phyloP scores from a whole-genome alignment of 2,329 filamentous ascomycete genomes.

The Ophiobolus disseminans region DNA sequence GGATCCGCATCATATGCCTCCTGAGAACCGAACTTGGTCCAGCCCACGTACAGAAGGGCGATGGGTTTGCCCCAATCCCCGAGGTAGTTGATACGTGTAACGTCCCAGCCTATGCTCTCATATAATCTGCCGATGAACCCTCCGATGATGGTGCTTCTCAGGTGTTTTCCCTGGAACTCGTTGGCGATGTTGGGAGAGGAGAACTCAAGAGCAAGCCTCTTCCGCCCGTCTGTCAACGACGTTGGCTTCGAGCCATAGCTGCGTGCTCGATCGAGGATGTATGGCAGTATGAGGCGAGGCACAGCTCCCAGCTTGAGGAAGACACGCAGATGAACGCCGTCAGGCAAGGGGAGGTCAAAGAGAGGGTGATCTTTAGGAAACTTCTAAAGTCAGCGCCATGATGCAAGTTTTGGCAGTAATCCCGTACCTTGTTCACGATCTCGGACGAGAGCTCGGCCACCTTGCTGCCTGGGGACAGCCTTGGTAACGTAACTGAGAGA shows the following conservation, averaged over 20 bases:
- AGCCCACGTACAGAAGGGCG: constrained; percentile 69
- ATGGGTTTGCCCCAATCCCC: constrained; percentile 74
- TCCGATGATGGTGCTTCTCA: constrained; percentile 72
- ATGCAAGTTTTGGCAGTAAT: background rate
- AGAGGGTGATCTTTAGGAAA: constrained; percentile 72
- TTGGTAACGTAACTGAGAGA: constrained; percentile 35
- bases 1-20: constrained; percentile 68
- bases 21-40: constrained; percentile 70
- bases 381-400: constrained; percentile 46
- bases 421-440: constrained; percentile 31
- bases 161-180: constrained; percentile 70
- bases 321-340: constrained; percentile 71
- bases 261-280: constrained; percentile 62
- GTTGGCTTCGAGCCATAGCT: constrained; percentile 63
- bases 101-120: constrained; percentile 66
- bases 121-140: constrained; percentile 68
- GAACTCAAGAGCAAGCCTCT: constrained; percentile 71
- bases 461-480: constrained; percentile 32
- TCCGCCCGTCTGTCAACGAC: constrained; percentile 51
- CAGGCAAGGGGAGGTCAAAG: constrained; percentile 66
- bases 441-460: constrained; percentile 19
- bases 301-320: constrained; percentile 69
- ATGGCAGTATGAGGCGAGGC: constrained; percentile 66
- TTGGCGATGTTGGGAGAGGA: constrained; percentile 79
- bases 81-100: constrained; percentile 69